Base-by-base conservation (phyloP, 2,329 filamentous ascomycete species). In the Xylaria sp. region DNA sequence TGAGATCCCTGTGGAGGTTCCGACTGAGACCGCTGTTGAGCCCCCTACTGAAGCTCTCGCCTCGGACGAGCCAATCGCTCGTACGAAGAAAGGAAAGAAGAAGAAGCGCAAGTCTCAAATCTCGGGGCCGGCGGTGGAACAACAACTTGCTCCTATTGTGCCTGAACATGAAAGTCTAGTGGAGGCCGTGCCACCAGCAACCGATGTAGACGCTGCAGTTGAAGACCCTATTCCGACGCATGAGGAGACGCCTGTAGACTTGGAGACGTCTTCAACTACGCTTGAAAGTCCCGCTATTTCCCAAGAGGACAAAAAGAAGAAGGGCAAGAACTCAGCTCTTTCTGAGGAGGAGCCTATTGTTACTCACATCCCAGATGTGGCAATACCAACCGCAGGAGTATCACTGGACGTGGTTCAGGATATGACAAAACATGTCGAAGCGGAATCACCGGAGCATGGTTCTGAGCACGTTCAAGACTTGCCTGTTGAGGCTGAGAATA, bases 231-330 rank as follows among this genome's bases (percentile, higher is more conserved):
- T 34, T 39, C 12, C 8, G 12, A 28, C 28, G 9, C 32, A 32
- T 10, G 23, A 63, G 15, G 63, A 52, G 37, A 48, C 23, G 12
- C 18, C 48, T 64, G 52, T 64, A 52, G 63, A 70, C 56, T 48
- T 23, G 13, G 69, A 73, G 6, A 25, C 46, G n/a, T 32, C 69
- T 20, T 56, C 52, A 4, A 18, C 70, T 23, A 51, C 41, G 20
- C 28, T 50, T 55, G 74, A 68, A 70, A 70, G 44, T 66, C 66
- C 72, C 66, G 75, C 60, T 66, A 64, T 41, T 9, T 68, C 73
- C 13, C 71, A 76, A 68, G 76, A 76, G 61, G 71, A 55, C 5
- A 76, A 75, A 66, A 77, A 77, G 65, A 77, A 76, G 69, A 75
- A 76, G 66, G 72, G 65, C 67, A 77, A 75, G 58, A 75, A 77